phyloP scores from a whole-genome alignment of 2,329 filamentous ascomycete genomes.

The Beauveria medogensis region DNA sequence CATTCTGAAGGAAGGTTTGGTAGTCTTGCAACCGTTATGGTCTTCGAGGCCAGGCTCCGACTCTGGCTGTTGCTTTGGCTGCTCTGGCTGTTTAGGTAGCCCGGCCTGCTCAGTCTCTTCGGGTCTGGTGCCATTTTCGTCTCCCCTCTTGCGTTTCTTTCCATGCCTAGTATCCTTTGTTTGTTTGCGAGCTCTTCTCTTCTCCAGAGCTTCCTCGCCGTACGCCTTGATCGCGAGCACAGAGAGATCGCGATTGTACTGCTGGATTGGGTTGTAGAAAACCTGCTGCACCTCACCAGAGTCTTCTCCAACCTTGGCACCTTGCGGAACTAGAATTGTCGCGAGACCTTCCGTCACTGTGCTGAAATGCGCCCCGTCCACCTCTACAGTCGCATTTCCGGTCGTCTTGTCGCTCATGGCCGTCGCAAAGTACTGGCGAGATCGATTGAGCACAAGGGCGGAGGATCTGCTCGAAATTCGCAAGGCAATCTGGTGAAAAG shows the following conservation, averaged over 20 bases:
- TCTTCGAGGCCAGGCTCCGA: conserved; percentile 7
- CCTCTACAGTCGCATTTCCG: conserved; percentile 19
- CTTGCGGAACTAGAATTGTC: conserved; percentile 46
- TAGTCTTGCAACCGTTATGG: conserved; percentile 20
- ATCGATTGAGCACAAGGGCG: not conserved
- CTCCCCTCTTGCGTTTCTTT: conserved; percentile 32
- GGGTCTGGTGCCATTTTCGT: conserved; percentile 20
- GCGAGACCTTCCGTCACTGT: conserved; percentile 49
- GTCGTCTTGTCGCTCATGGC: conserved; percentile 1
- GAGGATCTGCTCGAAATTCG: not conserved
- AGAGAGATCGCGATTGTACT: conserved; percentile 95
- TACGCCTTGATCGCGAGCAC: conserved; percentile 88
- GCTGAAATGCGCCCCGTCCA: conserved; percentile 41
- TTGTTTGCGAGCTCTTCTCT: conserved; percentile 23
- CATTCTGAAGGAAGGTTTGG: conserved; percentile 59
- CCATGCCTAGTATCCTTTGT: conserved; percentile 29
- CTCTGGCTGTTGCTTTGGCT: not conserved
- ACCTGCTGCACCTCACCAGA: conserved; percentile 65
- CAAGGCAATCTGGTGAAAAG: not conserved
- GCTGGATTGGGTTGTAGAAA: conserved; percentile 98
- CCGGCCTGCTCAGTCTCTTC: not conserved
- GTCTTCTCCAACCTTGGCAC: conserved; percentile 37
- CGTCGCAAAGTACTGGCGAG: not conserved
- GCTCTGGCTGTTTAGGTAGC: not conserved
- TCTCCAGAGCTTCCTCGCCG: conserved; percentile 55